phyloP scores from a whole-genome alignment of 2,329 filamentous ascomycete genomes.

The Neofusicoccum kwambonambiense region DNA sequence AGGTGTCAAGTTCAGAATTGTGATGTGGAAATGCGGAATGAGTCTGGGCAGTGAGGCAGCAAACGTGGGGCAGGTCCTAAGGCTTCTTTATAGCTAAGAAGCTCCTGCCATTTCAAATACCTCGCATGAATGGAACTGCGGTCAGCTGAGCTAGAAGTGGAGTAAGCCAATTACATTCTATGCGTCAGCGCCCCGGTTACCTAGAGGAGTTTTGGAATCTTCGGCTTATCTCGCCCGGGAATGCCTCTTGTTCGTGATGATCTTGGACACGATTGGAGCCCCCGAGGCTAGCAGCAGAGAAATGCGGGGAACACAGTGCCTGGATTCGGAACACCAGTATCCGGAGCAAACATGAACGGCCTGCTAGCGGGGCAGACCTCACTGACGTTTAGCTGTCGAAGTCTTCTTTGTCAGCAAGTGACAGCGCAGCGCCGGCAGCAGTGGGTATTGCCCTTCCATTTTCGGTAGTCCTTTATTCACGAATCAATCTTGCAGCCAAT shows the following conservation, averaged over 20 bases:
- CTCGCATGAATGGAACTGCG: not conserved
- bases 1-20: not conserved
- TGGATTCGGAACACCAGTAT: not conserved
- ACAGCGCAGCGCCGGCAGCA: not conserved
- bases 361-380: not conserved
- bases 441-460: not conserved
- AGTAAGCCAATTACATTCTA: not conserved
- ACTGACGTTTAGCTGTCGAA: not conserved
- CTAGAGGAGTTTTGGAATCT: not conserved
- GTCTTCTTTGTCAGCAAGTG: not conserved
- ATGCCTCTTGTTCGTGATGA: not conserved
- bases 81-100: not conserved
- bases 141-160: not conserved
- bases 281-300: not conserved
- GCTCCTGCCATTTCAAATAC: not conserved
- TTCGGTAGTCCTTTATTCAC: not conserved
- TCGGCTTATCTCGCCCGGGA: not conserved
- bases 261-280: constrained; percentile 2
- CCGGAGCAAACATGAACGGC: not conserved
- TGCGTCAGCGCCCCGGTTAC: not conserved
- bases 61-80: not conserved
- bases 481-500: not conserved
- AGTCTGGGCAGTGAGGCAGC: not conserved
- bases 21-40: not conserved
- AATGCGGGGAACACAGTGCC: constrained; percentile 8